Percentiles rank a stretch among this genome's conserved stretches.
These are phyloP conservation scores for Globisporangium recalcitrans DNA, from an alignment of 352 stramenopile species.

Conservation along the genomic window DNA sequence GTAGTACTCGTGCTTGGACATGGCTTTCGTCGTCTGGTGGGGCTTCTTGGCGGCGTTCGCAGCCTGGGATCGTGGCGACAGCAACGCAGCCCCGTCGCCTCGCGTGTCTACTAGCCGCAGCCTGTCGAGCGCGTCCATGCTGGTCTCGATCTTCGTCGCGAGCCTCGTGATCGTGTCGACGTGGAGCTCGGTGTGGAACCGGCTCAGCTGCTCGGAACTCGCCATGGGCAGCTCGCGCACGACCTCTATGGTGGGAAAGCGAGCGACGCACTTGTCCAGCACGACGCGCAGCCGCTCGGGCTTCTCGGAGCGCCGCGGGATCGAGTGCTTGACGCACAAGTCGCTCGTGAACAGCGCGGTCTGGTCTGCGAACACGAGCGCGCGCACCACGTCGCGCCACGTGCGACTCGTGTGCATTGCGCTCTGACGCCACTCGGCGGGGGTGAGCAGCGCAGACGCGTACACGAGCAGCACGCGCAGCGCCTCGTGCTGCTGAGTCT, in stretches of 20 bases:
- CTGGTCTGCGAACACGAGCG: conserved; percentile 22
- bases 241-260: conserved; percentile 33
- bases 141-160: conserved; percentile 52
- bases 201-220: conserved; percentile 41
- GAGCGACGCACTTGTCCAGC: conserved; percentile 22
- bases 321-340: conserved; percentile 38
- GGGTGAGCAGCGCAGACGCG: neutral
- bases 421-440: neutral
- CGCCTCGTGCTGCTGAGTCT: neutral
- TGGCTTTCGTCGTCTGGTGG: conserved; percentile 18
- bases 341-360: conserved; percentile 48
- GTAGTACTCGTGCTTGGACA: conserved; percentile 45
- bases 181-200: conserved; percentile 55
- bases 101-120: neutral
- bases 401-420: conserved; percentile 16
- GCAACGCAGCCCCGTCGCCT: neutral
- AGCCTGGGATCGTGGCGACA: conserved; percentile 5
- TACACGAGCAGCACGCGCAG: conserved; percentile 1
- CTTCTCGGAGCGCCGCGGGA: conserved; percentile 38
- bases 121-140: conserved; percentile 46
- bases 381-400: conserved; percentile 25
- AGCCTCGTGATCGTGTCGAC: conserved; percentile 46
- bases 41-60: conserved; percentile 2
- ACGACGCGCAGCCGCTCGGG: conserved; percentile 51
- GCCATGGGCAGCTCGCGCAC: conserved; percentile 25